Base-by-base conservation (phyloP, 1,284 basidiomycete genomes). In the Boletus sp. region DNA sequence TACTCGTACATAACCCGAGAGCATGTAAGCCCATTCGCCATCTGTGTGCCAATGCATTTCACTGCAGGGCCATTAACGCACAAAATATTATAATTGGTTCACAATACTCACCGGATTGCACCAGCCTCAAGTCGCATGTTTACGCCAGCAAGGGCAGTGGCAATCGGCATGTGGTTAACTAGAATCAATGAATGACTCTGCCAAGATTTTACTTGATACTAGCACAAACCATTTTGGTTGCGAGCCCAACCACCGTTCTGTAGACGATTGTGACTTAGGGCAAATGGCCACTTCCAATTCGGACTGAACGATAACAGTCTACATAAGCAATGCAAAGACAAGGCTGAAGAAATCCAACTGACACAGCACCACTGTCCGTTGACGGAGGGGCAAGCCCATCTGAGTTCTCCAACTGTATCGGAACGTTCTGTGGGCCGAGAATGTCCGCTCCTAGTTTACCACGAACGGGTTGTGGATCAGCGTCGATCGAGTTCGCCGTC, bases 11-110 rank as follows among this genome's bases (percentile, higher is more conserved):
- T 80, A 74, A 52, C 65, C 81, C 54, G 78, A 73, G 8, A 84
- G 56, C 56, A 84, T 74, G 62, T 83, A 84, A 14, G 75, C 80
- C 83, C 83, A 85, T 78, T 87, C 85, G 33, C 76, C 78, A 47
- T 79, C 78, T 1, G 71, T 78, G 65, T 87, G 86, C 85, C 86
- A 88, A 59, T 88, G 85, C 65, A 88, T 72, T 69, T 87, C 85
- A 56, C 82, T 81, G 38, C 4, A 44, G 1, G n/a, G 52, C 28
- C 10, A 48, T 66, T n/a, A 65, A 55, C 2, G 55, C 4, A 13
- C 43, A 35, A 37, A 49, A 4, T 19, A 2, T 27, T 31, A 37
- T 0, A 6, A 28, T 37, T 27, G 9, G 19, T 52, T 28, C 17
- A 44, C 1, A 17, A 51, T 11, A 14, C 78, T 61, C 57, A 80